Conservation (phyloP, 257 asterid species). For the Przewalskia tangutica region DNA sequence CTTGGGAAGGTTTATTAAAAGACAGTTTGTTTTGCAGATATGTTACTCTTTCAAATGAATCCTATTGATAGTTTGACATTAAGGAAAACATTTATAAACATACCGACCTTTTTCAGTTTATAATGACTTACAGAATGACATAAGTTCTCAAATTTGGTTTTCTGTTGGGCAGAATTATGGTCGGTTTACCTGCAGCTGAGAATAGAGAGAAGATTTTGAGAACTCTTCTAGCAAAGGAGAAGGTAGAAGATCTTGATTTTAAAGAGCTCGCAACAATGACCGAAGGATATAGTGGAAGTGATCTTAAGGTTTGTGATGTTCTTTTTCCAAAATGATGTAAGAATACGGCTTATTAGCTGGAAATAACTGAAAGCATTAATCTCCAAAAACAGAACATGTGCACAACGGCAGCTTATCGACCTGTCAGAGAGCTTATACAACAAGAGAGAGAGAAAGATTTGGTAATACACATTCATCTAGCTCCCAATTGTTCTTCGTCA, state of each 20-base stretch:
- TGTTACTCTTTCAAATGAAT: not conserved
- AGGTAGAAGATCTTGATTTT: slow-evolving; percentile 59
- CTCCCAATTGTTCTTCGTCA: not conserved
- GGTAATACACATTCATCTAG: slow-evolving; percentile 25
- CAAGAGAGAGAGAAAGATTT: slow-evolving; percentile 60
- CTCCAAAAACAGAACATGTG: slow-evolving; percentile 67
- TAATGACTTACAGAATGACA: not conserved
- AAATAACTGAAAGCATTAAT: slow-evolving; percentile 14
- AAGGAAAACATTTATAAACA: not conserved
- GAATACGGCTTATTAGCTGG: not conserved
- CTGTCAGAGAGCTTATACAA: slow-evolving; percentile 81
- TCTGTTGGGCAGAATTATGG: slow-evolving; percentile 72
- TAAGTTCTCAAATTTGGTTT: slow-evolving; percentile 13
- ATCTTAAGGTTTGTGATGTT: slow-evolving; percentile 68
- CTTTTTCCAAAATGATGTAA: not conserved
- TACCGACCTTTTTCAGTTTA: not conserved
- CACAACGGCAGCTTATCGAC: slow-evolving; percentile 84
- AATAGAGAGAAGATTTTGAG: slow-evolving; percentile 81
- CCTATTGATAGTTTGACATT: not conserved
- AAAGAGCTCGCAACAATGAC: slow-evolving; percentile 79
- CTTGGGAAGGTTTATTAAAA: not conserved
- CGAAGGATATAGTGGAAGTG: slow-evolving; percentile 96
- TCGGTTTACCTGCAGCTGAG: slow-evolving; percentile 76
- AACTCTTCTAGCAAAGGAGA: slow-evolving; percentile 81
- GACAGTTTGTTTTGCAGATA: not conserved